phyloP scores from a whole-genome alignment of 176 grass and related monocot genomes.

The Cenchrus americanus region DNA sequence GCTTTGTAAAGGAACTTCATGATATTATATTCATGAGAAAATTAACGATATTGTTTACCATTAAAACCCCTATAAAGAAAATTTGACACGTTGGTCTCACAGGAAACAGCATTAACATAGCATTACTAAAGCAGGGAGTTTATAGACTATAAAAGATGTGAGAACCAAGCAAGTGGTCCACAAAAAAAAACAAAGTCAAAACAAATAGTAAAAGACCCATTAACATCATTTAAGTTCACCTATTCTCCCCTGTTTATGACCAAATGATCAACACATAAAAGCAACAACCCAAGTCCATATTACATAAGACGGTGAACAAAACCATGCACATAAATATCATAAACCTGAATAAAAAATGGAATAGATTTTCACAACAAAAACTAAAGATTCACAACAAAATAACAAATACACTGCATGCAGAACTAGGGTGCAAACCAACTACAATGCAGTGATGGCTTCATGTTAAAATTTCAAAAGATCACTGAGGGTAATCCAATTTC shows the following conservation, averaged over 20 bases:
- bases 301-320: not conserved
- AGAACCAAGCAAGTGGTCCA: not conserved
- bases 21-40: not conserved
- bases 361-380: constrained; percentile 25
- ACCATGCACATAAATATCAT: constrained; percentile 34
- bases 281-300: not conserved
- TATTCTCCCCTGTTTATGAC: not conserved
- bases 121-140: not conserved
- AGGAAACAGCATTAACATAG: not conserved
- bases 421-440: constrained; percentile 11
- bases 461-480: constrained; percentile 14
- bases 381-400: constrained; percentile 1
- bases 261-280: not conserved
- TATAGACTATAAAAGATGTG: not conserved
- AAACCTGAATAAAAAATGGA: constrained; percentile 7
- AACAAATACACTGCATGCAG: not conserved
- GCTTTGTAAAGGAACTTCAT: not conserved
- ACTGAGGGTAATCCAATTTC: not conserved
- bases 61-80: not conserved
- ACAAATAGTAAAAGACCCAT: constrained; percentile 5
- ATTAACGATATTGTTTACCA: not conserved
- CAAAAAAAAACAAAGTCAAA: not conserved
- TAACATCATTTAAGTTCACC: not conserved
- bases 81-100: not conserved
- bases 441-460: not conserved